Conservation (phyloP, 805 yeast species). For the Saccharomycopsis schoenii region DNA sequence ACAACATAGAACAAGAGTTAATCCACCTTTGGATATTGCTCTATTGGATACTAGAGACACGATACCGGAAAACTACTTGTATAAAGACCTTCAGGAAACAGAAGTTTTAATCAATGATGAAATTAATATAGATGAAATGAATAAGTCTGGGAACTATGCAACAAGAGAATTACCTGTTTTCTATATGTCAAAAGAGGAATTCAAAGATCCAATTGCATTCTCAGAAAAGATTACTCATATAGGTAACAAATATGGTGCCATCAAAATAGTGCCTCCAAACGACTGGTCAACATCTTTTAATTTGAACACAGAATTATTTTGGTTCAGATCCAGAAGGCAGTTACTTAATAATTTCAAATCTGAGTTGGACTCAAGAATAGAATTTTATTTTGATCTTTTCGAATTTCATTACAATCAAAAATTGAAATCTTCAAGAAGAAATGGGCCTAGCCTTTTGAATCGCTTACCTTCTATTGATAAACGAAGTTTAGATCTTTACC, state of each 20-base stretch:
- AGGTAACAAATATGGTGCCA: slow-evolving; percentile 53
- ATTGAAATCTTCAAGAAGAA: slow-evolving; percentile 16
- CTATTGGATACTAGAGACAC: slow-evolving; percentile 26
- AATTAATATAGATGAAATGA: not conserved
- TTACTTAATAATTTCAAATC: slow-evolving; percentile 32
- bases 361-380: slow-evolving; percentile 34
- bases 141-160: not conserved
- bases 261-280: slow-evolving; percentile 51
- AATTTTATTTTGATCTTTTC: slow-evolving; percentile 39
- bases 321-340: slow-evolving; percentile 44
- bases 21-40: slow-evolving; percentile 27
- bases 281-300: slow-evolving; percentile 28
- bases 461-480: slow-evolving; percentile 61
- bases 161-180: slow-evolving; percentile 32
- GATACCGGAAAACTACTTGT: slow-evolving; percentile 18
- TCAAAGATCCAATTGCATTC: slow-evolving; percentile 46
- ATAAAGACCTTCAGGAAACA: slow-evolving; percentile 10
- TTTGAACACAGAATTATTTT: slow-evolving; percentile 36
- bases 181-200: slow-evolving; percentile 39
- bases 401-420: slow-evolving; percentile 28
- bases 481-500: slow-evolving; percentile 53
- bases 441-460: slow-evolving; percentile 23
- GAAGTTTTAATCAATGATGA: slow-evolving; percentile 14
- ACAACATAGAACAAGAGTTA: slow-evolving; percentile 29
- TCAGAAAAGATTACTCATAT: slow-evolving; percentile 35